These are phyloP conservation scores for Dorcoceras hygrometricum DNA, from an alignment of 257 asterid species.

Conservation along the genomic window DNA sequence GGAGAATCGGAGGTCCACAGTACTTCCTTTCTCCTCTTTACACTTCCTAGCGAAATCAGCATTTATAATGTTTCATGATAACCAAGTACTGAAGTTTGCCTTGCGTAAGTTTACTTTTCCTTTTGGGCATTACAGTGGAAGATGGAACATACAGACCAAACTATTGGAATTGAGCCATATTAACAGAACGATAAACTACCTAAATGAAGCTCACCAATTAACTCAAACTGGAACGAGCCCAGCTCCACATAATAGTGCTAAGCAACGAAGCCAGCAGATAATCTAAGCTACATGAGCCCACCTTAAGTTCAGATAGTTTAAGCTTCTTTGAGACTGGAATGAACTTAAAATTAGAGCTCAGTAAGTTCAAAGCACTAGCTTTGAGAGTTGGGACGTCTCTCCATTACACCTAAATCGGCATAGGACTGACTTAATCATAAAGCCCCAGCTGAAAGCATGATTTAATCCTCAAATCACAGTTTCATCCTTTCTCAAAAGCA, in stretches of 20 bases:
- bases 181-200: not conserved
- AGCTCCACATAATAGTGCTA: not conserved
- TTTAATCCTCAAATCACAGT: slow-evolving; percentile 10
- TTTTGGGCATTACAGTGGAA: not conserved
- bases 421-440: not conserved
- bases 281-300: not conserved
- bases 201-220: not conserved
- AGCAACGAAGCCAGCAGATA: not conserved
- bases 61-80: slow-evolving; percentile 18
- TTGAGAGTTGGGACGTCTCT: not conserved
- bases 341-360: slow-evolving; percentile 10
- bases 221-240: not conserved
- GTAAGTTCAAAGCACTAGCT: slow-evolving; percentile 12
- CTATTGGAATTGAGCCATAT: not conserved
- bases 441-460: not conserved
- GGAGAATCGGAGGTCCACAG: slow-evolving; percentile 1
- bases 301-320: not conserved
- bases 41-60: not conserved
- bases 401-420: slow-evolving; percentile 6
- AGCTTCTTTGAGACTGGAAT: not conserved
- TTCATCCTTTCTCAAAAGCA: slow-evolving; percentile 5
- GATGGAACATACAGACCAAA: not conserved
- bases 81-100: slow-evolving; percentile 11
- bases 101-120: not conserved
- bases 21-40: not conserved